phyloP scores from a whole-genome alignment of 352 stramenopile species.

The Phytophthora hibernalis region DNA sequence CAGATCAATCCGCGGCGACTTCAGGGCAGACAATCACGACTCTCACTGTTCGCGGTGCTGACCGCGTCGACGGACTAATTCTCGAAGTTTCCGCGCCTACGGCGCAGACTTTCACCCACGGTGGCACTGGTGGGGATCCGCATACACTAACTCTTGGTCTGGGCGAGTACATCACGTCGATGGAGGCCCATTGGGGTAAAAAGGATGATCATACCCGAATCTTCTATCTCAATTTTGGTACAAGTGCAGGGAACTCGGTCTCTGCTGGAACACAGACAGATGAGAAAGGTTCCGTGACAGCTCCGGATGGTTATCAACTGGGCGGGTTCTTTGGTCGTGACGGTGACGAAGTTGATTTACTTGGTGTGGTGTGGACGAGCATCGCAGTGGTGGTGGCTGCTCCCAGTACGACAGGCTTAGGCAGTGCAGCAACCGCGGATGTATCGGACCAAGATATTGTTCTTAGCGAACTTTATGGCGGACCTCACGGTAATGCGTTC shows the following conservation, averaged over 20 bases:
- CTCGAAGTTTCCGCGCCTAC: conserved; percentile 22
- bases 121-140: conserved; percentile 24
- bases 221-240: conserved; percentile 28
- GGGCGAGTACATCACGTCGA: conserved; percentile 27
- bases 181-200: conserved; percentile 32
- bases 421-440: not conserved
- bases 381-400: conserved; percentile 17
- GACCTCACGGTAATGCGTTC: conserved; percentile 30
- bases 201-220: conserved; percentile 28
- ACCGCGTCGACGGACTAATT: conserved; percentile 21
- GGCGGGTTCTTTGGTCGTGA: conserved; percentile 35
- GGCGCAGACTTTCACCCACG: conserved; percentile 25
- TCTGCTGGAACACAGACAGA: conserved; percentile 27
- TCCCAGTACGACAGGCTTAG: not conserved
- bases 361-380: conserved; percentile 36
- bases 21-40: conserved; percentile 27
- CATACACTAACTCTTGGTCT: conserved; percentile 17
- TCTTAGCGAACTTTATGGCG: conserved; percentile 26
- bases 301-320: conserved; percentile 25
- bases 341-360: conserved; percentile 31
- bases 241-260: conserved; percentile 25
- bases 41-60: conserved; percentile 24
- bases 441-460: conserved; percentile 28
- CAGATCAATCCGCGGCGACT: conserved; percentile 15
- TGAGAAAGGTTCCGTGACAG: conserved; percentile 22